Base-by-base conservation (phyloP, 2,329 filamentous ascomycete species). In the Arthrobotrys entomopaga region DNA sequence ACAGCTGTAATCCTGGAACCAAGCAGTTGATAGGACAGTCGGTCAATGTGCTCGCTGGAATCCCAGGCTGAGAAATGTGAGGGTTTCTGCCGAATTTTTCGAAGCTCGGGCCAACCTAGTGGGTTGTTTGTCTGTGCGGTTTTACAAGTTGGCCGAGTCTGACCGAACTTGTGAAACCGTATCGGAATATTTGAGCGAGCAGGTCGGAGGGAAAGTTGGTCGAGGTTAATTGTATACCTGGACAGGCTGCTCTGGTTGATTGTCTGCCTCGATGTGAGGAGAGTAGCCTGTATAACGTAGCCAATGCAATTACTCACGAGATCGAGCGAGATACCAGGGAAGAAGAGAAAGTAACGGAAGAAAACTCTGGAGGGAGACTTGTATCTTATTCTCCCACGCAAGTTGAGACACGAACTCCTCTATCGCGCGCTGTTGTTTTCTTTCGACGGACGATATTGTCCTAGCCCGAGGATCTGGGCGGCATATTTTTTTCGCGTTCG, bases 371-470 rank as follows among this genome's bases (percentile, higher is more conserved):
- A 74, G 70, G 58, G 56, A 57, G 42, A 48, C 29, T 40, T 34
- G 53, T 52, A 66, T 74, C 63, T 67, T 74, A 74, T 74, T 74
- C 54, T 73, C 63, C 57, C 42, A 66, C 43, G 50, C 48, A 73
- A 73, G 66, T 66, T 63, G 56, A 67, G 58, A 53, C 53, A 60
- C 50, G 52, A 61, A 46, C 70, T 57, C 57, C 49, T 65, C 60
- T 54, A 57, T 60, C 52, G 19, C 48, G 38, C 24, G 26, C 57
- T 46, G 58, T 74, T 74, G 58, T 74, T 74, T 67, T 64, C 54
- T 46, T 67, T 74, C 70, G 34, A 74, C 53, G 57, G 70, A 57
- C 61, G 53, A 64, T 46, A 58, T 50, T 19, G 48, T 56, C 63
- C 58, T 64, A 58, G 34, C 24, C 63, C 63, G 19, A 46, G 63